phyloP scores from a whole-genome alignment of 768 basidiomycete genomes.

The Psilocybe sp. region DNA sequence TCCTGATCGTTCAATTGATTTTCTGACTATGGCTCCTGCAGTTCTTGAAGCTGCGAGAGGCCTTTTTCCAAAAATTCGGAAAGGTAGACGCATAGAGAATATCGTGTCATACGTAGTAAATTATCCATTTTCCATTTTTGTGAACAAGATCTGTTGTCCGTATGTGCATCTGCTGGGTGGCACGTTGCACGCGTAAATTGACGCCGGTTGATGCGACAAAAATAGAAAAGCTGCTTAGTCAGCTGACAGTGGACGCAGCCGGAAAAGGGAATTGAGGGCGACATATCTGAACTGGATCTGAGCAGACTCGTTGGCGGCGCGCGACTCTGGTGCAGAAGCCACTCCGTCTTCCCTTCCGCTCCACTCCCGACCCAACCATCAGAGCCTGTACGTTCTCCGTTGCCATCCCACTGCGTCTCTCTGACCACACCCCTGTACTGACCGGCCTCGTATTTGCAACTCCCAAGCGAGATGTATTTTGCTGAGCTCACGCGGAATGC shows the following conservation, averaged over 20 bases:
- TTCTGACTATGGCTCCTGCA: conserved; percentile 2
- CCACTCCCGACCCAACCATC: background rate
- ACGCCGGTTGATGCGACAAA: background rate
- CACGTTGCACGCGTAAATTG: too few relatives aligned
- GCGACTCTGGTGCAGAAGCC: too few relatives aligned
- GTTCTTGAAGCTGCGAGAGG: conserved; percentile 17
- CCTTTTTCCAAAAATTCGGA: conserved; percentile 1
- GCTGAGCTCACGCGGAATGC: conserved; percentile 70
- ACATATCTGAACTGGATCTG: background rate
- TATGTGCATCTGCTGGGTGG: background rate
- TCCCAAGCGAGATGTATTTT: conserved; percentile 50
- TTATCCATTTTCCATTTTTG: background rate
- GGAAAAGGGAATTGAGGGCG: too few relatives aligned
- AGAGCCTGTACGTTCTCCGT: background rate
- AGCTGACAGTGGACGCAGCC: background rate
- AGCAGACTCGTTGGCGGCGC: background rate
- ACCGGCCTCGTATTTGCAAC: background rate
- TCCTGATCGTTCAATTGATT: too few relatives aligned
- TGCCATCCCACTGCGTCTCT: background rate
- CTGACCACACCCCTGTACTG: background rate
- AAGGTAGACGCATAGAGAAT: background rate
- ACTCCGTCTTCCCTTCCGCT: too few relatives aligned
- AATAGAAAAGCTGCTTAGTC: background rate
- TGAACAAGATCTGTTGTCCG: background rate
- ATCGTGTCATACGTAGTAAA: background rate